Base-by-base conservation (phyloP, 2,329 filamentous ascomycete species). In the Aspergillus novofumigatus region DNA sequence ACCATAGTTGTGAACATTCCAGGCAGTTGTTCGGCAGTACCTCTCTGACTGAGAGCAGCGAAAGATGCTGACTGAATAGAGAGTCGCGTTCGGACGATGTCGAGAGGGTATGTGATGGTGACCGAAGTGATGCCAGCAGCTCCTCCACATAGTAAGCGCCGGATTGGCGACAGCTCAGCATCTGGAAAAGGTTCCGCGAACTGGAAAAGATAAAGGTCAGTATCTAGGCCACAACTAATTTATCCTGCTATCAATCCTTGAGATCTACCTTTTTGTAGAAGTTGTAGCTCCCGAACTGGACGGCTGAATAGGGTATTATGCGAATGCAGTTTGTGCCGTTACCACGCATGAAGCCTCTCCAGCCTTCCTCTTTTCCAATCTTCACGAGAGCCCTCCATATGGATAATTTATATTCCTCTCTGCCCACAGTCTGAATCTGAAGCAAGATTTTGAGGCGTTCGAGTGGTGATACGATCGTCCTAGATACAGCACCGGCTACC, bases 41-140 rank as follows among this genome's bases (percentile, higher is more conserved):
- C 81, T 68, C 80, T 82, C 52, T 81, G 76, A 53, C 86, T 84
- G 14, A 97, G 82, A 59, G 85, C 88, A 25, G 88, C 85, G 73
- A 99, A 97, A 4, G 93, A 97, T n/a, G 94, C 94, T 3, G 92
- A 92, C 74, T 99, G 94, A 54, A 99, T 97, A 7, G 93, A 97
- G 51, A 99, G 80, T 44, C 94, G 87, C 23, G 94, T 99, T 60
- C 94, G 90, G 59, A 97, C 93, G 69, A 99, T 99, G 71, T 99
- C 94, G 64, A 99, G 88, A 14, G 94, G 94, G 73, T 99, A 99
- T 52, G 94, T 99, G 69, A 90, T 87, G 58, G 91, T 89, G 57
- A 99, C 94, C 10, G 94, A 99, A 1, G 94, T 99, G 68, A 99
- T 91, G 59, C 94, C 94, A 23, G 94, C 94, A 54, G 91, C 78